These are phyloP conservation scores for Pythium dissotocum DNA, from an alignment of 352 stramenopile species.

Conservation along the genomic window DNA sequence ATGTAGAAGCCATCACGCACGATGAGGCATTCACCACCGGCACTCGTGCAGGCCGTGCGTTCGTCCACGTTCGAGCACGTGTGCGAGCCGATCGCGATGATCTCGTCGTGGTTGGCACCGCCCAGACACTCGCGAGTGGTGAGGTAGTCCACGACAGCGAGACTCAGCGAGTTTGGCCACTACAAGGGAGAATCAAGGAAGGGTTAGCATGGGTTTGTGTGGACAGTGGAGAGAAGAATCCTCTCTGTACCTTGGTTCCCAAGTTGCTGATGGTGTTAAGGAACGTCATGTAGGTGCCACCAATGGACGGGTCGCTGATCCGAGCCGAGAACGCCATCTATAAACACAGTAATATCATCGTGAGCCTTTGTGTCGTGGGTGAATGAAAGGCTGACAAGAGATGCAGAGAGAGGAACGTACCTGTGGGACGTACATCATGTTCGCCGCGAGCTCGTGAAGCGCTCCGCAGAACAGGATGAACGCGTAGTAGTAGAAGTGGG, in stretches of 20 bases:
- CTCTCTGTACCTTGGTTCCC: conserved; percentile 83
- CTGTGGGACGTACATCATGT: conserved; percentile 92
- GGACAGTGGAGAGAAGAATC: too few relatives aligned
- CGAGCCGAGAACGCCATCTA: conserved; percentile 99
- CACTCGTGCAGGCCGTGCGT: conserved; percentile 51
- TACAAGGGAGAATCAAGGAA: conserved; percentile 13
- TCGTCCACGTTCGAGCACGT: conserved; percentile 80
- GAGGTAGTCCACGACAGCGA: conserved; percentile 80
- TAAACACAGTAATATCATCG: conserved; percentile 4
- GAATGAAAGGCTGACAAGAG: neutral
- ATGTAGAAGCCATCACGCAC: conserved; percentile 83
- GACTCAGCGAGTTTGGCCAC: conserved; percentile 87
- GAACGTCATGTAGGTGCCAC: conserved; percentile 99
- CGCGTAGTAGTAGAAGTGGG: conserved; percentile 79
- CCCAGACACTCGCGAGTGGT: conserved; percentile 80
- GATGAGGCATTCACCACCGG: conserved; percentile 72
- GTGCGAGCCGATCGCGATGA: conserved; percentile 71
- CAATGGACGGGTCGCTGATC: conserved; percentile 97
- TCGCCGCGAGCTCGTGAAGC: conserved; percentile 82
- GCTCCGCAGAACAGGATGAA: conserved; percentile 70
- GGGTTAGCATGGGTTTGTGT: neutral
- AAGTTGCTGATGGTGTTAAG: conserved; percentile 99
- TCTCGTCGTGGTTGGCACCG: conserved; percentile 65
- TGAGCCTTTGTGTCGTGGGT: neutral
- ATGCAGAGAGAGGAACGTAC: conserved; percentile 27